Percentiles rank a stretch among this genome's conserved stretches.
phyloP scores from a whole-genome alignment of 495 filamentous ascomycete genomes.

The Elasticomyces elasticus region DNA sequence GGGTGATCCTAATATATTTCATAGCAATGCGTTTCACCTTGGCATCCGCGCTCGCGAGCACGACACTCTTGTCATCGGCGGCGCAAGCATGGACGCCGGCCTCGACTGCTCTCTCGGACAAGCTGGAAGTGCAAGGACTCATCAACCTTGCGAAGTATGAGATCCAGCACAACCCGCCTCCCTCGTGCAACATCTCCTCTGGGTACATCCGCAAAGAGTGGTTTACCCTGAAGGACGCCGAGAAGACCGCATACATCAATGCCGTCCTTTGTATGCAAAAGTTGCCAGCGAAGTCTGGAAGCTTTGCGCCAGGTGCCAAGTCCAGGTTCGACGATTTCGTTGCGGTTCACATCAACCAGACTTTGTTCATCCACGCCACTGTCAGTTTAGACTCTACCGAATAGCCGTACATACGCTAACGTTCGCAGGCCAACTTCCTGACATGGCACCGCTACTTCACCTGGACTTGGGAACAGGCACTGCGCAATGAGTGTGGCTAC shows the following conservation, averaged over 20 bases:
- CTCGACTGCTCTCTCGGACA: constrained; percentile 13
- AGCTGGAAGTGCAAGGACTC: constrained; percentile 20
- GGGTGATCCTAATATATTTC: no score
- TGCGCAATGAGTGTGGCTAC: constrained; percentile 63
- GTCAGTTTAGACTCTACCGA: constrained; percentile 24
- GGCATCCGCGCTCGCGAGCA: not conserved
- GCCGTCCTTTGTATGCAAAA: constrained; percentile 54
- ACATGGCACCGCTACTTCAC: constrained; percentile 64
- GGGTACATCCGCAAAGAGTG: constrained; percentile 34
- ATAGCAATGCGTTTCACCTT: constrained; percentile 6
- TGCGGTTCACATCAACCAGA: constrained; percentile 57
- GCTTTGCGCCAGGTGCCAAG: constrained; percentile 39
- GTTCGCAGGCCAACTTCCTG: constrained; percentile 48
- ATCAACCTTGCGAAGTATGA: constrained; percentile 23
- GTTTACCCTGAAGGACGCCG: constrained; percentile 32
- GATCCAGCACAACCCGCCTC: constrained; percentile 19
- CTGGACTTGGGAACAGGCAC: constrained; percentile 53
- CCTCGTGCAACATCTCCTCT: constrained; percentile 21
- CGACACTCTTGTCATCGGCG: constrained; percentile 4
- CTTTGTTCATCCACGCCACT: constrained; percentile 49
- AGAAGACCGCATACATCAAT: constrained; percentile 51
- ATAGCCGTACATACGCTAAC: not conserved
- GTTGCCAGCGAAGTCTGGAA: constrained; percentile 39
- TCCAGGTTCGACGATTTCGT: constrained; percentile 63
- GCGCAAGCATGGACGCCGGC: constrained; percentile 13